Evolutionary conservation across 805 yeast species (phyloP), one percentile per base, ranked within the genome.

Genomic region (Candida multigemmis): DNA sequence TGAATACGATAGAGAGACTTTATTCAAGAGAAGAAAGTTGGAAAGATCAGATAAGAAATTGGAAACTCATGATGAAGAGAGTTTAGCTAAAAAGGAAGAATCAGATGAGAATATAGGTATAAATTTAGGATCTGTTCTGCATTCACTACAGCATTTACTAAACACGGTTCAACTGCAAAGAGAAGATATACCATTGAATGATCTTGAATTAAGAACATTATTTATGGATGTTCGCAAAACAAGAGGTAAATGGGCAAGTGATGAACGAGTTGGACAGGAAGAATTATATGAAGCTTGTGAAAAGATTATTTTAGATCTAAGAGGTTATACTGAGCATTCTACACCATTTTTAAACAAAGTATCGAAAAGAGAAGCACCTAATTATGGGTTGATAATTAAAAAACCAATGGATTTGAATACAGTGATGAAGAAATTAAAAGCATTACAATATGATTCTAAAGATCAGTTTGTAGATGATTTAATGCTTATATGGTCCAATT

Each of bases 321-420:
- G 98, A 45, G 83, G 89, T 5, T 84, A 80, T 40, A 89, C 98
- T 0, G 96, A 91, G 45, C 97, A 91, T 53, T 86, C 96, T 0
- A 86, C 96, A 1, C 94, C 97, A 0, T 91, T 91, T 46, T 63
- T 91, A 38, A 91, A 87, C 55, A 83, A 84, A 46, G 99, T 91
- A n/a, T 84, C 91, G 32, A 91, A 91, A 48, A 69, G 98, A 30
- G 99, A 91, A 44, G 99, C 99, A 0, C 99, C 98, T 6, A 91
- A 91, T 48, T 91, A 91, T 53, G 85, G 85, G 38, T 77, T 79
- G 31, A 68, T 91, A 22, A 89, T 91, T 43, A 87, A 85, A 42
- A 74, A 72, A 32, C 97, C 99, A 13, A 91, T 91, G 99, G 99
- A 91, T 47, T 62, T 91, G 39, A 87, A 86, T 45, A 89, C 96